Conservation (phyloP, 495 filamentous ascomycete species). For the Ramalina intermedia region DNA sequence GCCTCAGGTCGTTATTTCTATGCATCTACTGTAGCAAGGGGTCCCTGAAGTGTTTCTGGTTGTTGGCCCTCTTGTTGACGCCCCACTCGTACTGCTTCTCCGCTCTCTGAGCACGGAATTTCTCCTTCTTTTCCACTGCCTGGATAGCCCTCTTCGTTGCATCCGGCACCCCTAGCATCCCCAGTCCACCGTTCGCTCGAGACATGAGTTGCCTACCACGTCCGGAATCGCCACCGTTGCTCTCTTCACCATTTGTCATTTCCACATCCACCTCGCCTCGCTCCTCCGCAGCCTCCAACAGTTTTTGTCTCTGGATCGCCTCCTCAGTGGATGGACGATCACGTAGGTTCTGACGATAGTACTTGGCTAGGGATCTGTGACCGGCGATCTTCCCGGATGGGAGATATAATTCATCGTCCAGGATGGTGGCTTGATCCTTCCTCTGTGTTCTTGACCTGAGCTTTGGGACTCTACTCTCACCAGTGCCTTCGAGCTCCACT, state of each 20-base stretch:
- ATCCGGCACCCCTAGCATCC: slow-evolving; percentile 62
- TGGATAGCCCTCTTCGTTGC: slow-evolving; percentile 51
- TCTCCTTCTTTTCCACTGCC: slow-evolving; percentile 49
- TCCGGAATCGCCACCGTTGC: slow-evolving; percentile 31
- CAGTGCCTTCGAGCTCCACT: slow-evolving; percentile 51
- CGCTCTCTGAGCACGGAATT: slow-evolving; percentile 44
- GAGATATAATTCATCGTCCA: slow-evolving; percentile 89
- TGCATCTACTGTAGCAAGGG: slow-evolving; percentile 15
- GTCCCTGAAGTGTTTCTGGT: slow-evolving; percentile 60
- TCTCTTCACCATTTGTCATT: slow-evolving; percentile 29
- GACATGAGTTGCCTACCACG: slow-evolving; percentile 46
- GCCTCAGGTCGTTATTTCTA: not conserved
- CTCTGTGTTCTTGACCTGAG: slow-evolving; percentile 50
- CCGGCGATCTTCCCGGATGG: slow-evolving; percentile 81
- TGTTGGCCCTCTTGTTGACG: slow-evolving; percentile 48
- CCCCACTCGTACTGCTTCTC: slow-evolving; percentile 45
- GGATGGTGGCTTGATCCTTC: slow-evolving; percentile 60
- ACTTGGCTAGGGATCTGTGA: slow-evolving; percentile 70
- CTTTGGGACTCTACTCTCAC: slow-evolving; percentile 44
- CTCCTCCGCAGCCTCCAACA: slow-evolving; percentile 13
- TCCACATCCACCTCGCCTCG: slow-evolving; percentile 23
- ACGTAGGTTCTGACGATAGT: slow-evolving; percentile 87
- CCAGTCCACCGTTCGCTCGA: slow-evolving; percentile 56
- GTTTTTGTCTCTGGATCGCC: slow-evolving; percentile 25
- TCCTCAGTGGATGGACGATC: slow-evolving; percentile 61